phyloP scores from a whole-genome alignment of 495 filamentous ascomycete species.

The Aspergillus diversus region DNA sequence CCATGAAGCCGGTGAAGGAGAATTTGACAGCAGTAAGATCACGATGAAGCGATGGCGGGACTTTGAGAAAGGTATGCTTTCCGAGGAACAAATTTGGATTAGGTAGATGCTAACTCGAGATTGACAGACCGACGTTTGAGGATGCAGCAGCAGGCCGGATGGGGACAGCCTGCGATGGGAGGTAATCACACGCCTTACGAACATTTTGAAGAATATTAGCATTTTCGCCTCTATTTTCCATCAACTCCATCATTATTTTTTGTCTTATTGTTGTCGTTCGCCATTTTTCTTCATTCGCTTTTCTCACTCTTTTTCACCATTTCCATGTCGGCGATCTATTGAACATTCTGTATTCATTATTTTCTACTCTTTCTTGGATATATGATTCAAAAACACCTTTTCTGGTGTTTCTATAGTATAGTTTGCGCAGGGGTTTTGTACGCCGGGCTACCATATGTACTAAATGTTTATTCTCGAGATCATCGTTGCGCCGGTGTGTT shows the following conservation, averaged over 20 bases:
- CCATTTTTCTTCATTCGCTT: constrained; percentile 1
- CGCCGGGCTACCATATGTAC: background rate
- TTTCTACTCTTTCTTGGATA: constrained; percentile 14
- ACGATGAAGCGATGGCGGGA: constrained; percentile 98
- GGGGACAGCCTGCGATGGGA: constrained; percentile 20
- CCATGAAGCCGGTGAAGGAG: constrained; percentile 85
- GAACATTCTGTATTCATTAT: constrained; percentile 8
- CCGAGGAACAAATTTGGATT: background rate
- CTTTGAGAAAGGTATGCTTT: constrained; percentile 74
- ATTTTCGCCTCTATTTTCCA: background rate
- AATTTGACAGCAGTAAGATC: constrained; percentile 97
- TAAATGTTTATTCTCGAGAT: no score
- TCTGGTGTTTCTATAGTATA: constrained; percentile 14
- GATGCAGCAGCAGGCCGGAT: constrained; percentile 24
- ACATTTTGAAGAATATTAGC: constrained; percentile 25
- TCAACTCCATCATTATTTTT: background rate
- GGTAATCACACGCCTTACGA: constrained; percentile 26
- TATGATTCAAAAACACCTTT: constrained; percentile 1
- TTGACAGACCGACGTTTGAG: constrained; percentile 30
- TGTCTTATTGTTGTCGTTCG: background rate
- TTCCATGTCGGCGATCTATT: constrained; percentile 8
- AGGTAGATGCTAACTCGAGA: background rate
- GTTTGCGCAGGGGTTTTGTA: background rate
- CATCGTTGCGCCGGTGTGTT: no score
- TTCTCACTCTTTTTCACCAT: constrained; percentile 1